Base-by-base conservation (phyloP, 306 rosid genomes). In the Trichosanthes truncata region DNA sequence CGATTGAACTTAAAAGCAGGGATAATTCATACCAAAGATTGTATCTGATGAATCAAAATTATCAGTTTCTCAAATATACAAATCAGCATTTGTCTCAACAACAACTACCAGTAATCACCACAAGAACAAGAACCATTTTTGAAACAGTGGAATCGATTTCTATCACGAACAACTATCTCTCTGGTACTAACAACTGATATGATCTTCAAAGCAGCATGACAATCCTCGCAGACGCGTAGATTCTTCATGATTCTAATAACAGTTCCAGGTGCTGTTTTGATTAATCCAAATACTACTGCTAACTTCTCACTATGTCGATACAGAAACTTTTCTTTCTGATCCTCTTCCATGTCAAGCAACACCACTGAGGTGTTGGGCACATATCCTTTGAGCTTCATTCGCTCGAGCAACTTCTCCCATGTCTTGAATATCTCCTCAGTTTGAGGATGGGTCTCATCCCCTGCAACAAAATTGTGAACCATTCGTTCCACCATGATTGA, bases 231-330 rank as follows among this genome's bases (percentile, higher is more conserved):
- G 57, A 87, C 90, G 23, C 89, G 85, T 57, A 89, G 88, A 83
- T 89, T 89, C 84, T 89, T 89, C 93, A 83, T 80, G 48, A 89
- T 86, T 63, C 89, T 83, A 68, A 89, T 87, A 53, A 89, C 83
- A 46, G 82, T 63, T 73, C 87, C 84, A 56, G 87, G 82, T 43
- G 69, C 13, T 4, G 85, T 84, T 33, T 87, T 89, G 40, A 87
- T 86, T 82, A 89, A 72, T 78, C 89, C 87, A 13, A 84, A 87
- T 29, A 78, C 84, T 74, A 82, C 85, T n/a, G 86, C 93, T 68
- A 87, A 20, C 78, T 87, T 89, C 85, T 86, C 89, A 2, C 86
- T 84, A 26, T 86, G 91, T 31, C 81, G 83, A 82, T n/a, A 76
- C 17, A 87, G 57, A 81, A 86, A 84, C 33, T 75, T 84, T 68